Percentiles rank a stretch among this genome's conserved stretches.
Evolutionary conservation across 352 stramenopile species (phyloP).

Genomic region (Halophytophthora batemanensis): DNA sequence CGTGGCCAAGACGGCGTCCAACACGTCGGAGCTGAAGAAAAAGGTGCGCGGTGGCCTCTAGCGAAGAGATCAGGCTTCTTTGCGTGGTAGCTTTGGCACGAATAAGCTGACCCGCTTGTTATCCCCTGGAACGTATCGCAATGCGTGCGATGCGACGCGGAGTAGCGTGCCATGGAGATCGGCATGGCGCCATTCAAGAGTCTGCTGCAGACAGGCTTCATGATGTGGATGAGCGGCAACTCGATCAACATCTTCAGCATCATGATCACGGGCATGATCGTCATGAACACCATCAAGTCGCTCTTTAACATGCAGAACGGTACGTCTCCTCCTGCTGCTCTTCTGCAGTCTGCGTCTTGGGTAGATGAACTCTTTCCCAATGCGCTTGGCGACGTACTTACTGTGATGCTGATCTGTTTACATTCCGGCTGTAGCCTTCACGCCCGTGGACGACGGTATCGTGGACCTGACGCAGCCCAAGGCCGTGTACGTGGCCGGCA

Average conservation of each 20-base stretch:
- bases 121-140: no score
- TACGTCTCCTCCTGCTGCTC: slow-evolving; percentile 22
- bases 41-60: slow-evolving; percentile 41
- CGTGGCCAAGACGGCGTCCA: slow-evolving; percentile 58
- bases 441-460: slow-evolving; percentile 65
- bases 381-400: background rate
- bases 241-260: slow-evolving; percentile 95
- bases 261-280: slow-evolving; percentile 93
- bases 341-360: background rate
- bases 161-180: slow-evolving; percentile 89
- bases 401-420: background rate
- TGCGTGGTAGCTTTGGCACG: background rate
- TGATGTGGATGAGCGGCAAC: slow-evolving; percentile 96
- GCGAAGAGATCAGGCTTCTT: background rate
- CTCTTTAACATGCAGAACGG: slow-evolving; percentile 79
- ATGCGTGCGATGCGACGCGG: background rate
- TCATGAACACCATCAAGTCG: slow-evolving; percentile 91
- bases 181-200: slow-evolving; percentile 89
- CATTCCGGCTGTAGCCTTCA: slow-evolving; percentile 50
- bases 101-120: background rate
- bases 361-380: background rate
- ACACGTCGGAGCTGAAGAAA: slow-evolving; percentile 85
- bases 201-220: slow-evolving; percentile 92
- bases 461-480: slow-evolving; percentile 87
- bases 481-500: slow-evolving; percentile 86